Evolutionary conservation across 2,329 filamentous ascomycete genomes (phyloP).

Genomic region (Clathrospora elynae): DNA sequence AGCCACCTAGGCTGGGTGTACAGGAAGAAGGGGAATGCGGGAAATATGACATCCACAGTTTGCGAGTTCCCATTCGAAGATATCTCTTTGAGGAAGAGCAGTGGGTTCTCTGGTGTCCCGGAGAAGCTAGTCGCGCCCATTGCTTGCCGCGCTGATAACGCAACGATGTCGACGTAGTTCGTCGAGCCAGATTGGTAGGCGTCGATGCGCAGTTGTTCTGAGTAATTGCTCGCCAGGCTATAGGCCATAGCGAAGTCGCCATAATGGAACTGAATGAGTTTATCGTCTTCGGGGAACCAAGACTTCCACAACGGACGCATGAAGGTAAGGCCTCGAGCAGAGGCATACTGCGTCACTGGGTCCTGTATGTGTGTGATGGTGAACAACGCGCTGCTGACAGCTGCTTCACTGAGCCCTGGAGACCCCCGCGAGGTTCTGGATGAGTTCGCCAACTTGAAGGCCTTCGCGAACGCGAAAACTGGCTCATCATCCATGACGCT

Average conservation of each 20-base stretch:
- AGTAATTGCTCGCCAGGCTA: slow-evolving; percentile 72
- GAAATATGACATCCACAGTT: slow-evolving; percentile 87
- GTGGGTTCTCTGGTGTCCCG: slow-evolving; percentile 70
- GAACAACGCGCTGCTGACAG: slow-evolving; percentile 64
- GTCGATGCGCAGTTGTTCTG: slow-evolving; percentile 70
- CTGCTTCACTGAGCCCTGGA: too few relatives aligned
- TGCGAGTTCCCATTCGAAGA: slow-evolving; percentile 85
- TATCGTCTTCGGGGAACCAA: slow-evolving; percentile 67
- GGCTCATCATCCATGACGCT: slow-evolving; percentile 77
- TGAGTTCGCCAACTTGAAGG: slow-evolving; percentile 39
- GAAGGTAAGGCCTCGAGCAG: slow-evolving; percentile 72
- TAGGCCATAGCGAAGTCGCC: slow-evolving; percentile 70
- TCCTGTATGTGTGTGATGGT: slow-evolving; percentile 79
- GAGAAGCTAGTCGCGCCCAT: slow-evolving; percentile 78
- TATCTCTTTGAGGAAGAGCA: slow-evolving; percentile 84
- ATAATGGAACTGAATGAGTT: slow-evolving; percentile 77
- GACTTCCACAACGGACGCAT: slow-evolving; percentile 83
- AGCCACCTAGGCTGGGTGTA: slow-evolving; percentile 84
- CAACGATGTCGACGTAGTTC: slow-evolving; percentile 77
- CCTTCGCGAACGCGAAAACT: slow-evolving; percentile 72
- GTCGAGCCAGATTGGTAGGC: slow-evolving; percentile 74
- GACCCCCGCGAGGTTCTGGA: too few relatives aligned
- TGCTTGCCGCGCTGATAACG: slow-evolving; percentile 78
- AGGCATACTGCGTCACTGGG: slow-evolving; percentile 78
- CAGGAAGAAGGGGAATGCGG: slow-evolving; percentile 82